phyloP scores from a whole-genome alignment of 2,329 filamentous ascomycete species.

The Hymenotorrendiella dingleyae region DNA sequence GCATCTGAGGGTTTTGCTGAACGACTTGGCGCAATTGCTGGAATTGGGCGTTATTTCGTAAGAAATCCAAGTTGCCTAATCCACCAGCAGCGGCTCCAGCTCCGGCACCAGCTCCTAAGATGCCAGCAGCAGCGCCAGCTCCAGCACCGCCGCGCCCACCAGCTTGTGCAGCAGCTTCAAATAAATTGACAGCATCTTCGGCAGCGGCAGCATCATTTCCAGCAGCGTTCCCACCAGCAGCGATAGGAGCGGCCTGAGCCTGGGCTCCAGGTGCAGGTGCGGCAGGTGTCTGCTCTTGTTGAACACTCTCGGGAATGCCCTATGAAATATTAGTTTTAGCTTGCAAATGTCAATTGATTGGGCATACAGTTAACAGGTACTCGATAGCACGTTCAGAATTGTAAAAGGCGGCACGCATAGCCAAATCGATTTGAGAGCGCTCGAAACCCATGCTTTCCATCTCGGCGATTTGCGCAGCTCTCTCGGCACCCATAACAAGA shows the following conservation, averaged over 20 bases:
- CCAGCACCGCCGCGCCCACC: conserved; percentile 38
- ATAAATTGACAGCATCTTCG: conserved; percentile 75
- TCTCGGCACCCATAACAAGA: conserved; percentile 79
- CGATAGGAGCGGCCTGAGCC: conserved; percentile 34
- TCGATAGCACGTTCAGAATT: conserved; percentile 97
- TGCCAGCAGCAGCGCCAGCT: conserved; percentile 49
- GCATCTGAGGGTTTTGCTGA: conserved; percentile 96
- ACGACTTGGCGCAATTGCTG: conserved; percentile 96
- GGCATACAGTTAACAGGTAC: conserved; percentile 82
- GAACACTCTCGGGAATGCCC: conserved; percentile 85
- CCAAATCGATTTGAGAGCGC: conserved; percentile 79
- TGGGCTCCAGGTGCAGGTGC: conserved; percentile 36
- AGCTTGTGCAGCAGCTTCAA: conserved; percentile 78
- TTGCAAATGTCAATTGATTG: no score
- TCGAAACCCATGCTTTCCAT: conserved; percentile 99
- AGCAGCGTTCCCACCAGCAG: conserved; percentile 45
- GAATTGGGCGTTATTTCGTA: conserved; percentile 94
- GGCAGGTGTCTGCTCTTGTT: conserved; percentile 58
- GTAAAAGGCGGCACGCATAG: conserved; percentile 93
- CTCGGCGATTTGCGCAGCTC: conserved; percentile 74
- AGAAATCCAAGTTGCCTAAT: conserved; percentile 80
- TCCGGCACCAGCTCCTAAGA: conserved; percentile 67
- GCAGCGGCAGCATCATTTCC: conserved; percentile 56
- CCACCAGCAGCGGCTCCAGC: conserved; percentile 42
- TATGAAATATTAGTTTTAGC: no score